Conservation (phyloP, 768 basidiomycete species). For the Boletus fagicola region DNA sequence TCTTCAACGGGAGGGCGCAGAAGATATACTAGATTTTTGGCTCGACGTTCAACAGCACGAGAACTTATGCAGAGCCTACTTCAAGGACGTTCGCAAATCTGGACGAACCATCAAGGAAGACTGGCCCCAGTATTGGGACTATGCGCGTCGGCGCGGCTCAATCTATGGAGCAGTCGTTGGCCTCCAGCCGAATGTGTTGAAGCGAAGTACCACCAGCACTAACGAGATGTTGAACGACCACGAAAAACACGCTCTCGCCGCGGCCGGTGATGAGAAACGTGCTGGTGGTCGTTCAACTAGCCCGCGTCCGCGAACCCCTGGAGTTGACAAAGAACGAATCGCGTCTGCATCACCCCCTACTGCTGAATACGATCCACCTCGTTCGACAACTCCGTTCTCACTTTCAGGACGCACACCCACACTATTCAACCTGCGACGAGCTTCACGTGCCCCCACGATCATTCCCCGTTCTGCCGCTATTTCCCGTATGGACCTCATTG, state of each 20-base stretch:
- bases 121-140: constrained; percentile 98
- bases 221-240: constrained; percentile 65
- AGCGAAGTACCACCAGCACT: constrained; percentile 83
- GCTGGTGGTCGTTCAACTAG: constrained; percentile 56
- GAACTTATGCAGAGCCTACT: constrained; percentile 97
- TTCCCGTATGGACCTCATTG: constrained; percentile 83
- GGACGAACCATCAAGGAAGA: constrained; percentile 91
- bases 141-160: constrained; percentile 86
- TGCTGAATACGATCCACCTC: constrained; percentile 49
- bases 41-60: constrained; percentile 99
- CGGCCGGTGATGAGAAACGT: constrained; percentile 43
- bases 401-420: constrained; percentile 73
- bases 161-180: constrained; percentile 92
- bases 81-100: constrained; percentile 97
- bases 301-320: constrained; percentile 48
- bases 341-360: constrained; percentile 47
- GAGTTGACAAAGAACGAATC: constrained; percentile 35
- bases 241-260: constrained; percentile 64
- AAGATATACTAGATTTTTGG: constrained; percentile 98
- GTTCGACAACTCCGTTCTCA: constrained; percentile 79
- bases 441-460: constrained; percentile 88
- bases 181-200: constrained; percentile 56
- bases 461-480: constrained; percentile 92
- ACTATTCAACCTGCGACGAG: constrained; percentile 71
- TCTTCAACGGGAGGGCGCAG: constrained; percentile 91